Percentiles rank a stretch among this genome's conserved stretches.
Evolutionary conservation across 495 filamentous ascomycete species (phyloP).

Genomic region (Xylaria grammica): DNA sequence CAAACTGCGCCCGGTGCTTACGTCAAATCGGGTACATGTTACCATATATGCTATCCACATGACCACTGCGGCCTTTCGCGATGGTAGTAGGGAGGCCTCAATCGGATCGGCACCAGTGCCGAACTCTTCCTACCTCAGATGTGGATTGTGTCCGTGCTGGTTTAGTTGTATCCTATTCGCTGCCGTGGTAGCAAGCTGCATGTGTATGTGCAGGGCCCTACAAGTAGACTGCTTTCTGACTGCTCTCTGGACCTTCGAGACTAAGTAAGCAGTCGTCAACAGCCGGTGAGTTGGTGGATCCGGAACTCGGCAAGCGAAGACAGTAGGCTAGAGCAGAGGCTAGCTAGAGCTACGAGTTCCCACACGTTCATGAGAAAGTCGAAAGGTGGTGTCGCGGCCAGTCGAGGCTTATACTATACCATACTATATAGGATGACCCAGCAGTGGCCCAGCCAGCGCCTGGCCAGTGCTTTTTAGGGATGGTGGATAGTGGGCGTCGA

Average conservation of each 20-base stretch:
- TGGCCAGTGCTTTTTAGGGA: no score
- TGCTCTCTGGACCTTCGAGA: background rate
- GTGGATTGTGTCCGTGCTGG: background rate
- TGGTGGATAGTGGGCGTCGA: no score
- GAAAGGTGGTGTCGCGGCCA: background rate
- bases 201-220: background rate
- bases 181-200: slow-evolving; percentile 1
- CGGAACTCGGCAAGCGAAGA: slow-evolving; percentile 16
- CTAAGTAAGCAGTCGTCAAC: background rate
- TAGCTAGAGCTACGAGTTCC: background rate
- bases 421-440: no score
- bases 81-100: background rate
- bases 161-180: background rate
- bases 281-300: background rate
- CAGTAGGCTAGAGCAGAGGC: no score
- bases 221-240: no score
- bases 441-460: no score
- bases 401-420: no score
- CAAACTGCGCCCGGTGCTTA: slow-evolving; percentile 17
- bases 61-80: slow-evolving; percentile 9
- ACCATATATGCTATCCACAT: background rate
- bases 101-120: background rate
- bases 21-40: background rate
- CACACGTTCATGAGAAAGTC: background rate
- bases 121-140: no score